Conservation (phyloP, 805 yeast genomes). For the Barnettozyma sp. region DNA sequence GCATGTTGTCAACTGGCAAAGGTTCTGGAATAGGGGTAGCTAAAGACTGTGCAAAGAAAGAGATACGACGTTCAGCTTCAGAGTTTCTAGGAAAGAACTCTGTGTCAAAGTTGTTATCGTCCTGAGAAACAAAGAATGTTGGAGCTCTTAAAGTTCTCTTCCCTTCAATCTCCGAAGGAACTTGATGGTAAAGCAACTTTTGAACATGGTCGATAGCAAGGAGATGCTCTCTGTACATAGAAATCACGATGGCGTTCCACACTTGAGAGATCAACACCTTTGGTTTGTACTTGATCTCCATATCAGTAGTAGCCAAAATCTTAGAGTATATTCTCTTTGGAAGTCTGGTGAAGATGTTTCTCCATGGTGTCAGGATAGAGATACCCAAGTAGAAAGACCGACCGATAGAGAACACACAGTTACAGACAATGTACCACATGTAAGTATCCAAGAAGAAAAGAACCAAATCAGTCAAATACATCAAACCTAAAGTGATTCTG, state of each 20-base stretch:
- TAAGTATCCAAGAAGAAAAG: constrained; percentile 98
- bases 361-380: constrained; percentile 98
- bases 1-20: constrained; percentile 98
- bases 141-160: constrained; percentile 98
- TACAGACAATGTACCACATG: constrained; percentile 96
- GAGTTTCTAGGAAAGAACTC: constrained; percentile 96
- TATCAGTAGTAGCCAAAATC: constrained; percentile 95
- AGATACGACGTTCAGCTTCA: constrained; percentile 99
- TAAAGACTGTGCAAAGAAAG: constrained; percentile 97
- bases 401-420: constrained; percentile 93
- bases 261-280: constrained; percentile 96
- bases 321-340: constrained; percentile 99
- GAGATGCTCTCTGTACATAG: constrained; percentile 99
- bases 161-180: constrained; percentile 96
- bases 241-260: constrained; percentile 98
- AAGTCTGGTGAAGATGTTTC: constrained; percentile 94
- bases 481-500: constrained; percentile 82
- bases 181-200: constrained; percentile 94
- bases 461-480: constrained; percentile 87
- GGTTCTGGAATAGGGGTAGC: constrained; percentile 99
- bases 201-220: constrained; percentile 98
- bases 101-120: constrained; percentile 85
- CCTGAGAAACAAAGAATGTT: constrained; percentile 96
- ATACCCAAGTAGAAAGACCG: constrained; percentile 98
- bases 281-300: constrained; percentile 98